These are phyloP conservation scores for Geotrichum klebahnii DNA, from an alignment of 1,139 yeast genomes.

Conservation along the genomic window DNA sequence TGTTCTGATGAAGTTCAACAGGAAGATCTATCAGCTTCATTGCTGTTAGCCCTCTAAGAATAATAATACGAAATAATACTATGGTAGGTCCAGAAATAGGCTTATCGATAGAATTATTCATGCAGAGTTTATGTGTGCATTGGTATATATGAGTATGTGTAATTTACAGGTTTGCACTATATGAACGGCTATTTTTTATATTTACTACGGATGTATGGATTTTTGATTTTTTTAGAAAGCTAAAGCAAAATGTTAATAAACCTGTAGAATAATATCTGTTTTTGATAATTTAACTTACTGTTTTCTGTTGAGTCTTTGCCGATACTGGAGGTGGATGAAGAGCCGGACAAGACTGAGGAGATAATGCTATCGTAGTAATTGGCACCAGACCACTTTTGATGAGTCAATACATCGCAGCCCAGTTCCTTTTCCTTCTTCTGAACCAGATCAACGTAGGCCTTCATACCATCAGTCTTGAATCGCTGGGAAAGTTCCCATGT, in stretches of 20 bases:
- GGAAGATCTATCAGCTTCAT: constrained; percentile 14
- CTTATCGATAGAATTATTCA: neutral
- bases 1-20: constrained; percentile 11
- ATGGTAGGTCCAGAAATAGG: no score
- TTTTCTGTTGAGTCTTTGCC: constrained; percentile 51
- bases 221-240: constrained; percentile 5
- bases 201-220: neutral
- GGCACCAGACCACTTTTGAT: constrained; percentile 60
- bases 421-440: constrained; percentile 47
- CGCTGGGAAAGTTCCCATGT: constrained; percentile 48
- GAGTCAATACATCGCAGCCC: constrained; percentile 52
- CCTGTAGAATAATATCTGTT: no score
- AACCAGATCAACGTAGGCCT: constrained; percentile 52
- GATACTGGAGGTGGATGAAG: constrained; percentile 45
- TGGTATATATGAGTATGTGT: neutral
- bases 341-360: constrained; percentile 46
- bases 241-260: no score
- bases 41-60: neutral
- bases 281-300: constrained; percentile 7
- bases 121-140: neutral
- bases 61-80: neutral
- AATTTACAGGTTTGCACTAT: neutral
- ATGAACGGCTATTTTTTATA: neutral
- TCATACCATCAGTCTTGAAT: constrained; percentile 52
- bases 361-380: constrained; percentile 49